These are phyloP conservation scores for Irpex sp. DNA, from an alignment of 1,284 basidiomycete species.

Conservation along the genomic window DNA sequence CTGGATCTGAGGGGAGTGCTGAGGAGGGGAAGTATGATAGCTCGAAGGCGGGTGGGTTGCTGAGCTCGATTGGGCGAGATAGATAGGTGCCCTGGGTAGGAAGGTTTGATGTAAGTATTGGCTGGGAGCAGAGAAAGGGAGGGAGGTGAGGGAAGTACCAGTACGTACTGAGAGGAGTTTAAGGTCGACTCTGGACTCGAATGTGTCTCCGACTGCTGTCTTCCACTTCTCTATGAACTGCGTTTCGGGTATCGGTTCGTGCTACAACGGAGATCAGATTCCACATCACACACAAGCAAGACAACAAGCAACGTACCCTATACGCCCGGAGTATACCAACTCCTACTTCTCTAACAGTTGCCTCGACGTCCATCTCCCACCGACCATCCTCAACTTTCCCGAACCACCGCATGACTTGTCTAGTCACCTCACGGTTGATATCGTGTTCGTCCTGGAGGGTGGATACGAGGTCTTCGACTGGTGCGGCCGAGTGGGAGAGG, in stretches of 20 bases:
- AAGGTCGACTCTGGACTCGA: conserved; percentile 52
- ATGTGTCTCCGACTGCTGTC: conserved; percentile 66
- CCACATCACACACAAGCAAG: neutral
- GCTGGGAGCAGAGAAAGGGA: too few species aligned
- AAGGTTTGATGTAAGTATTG: too few species aligned
- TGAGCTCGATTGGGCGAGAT: conserved; percentile 20
- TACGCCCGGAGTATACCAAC: conserved; percentile 62
- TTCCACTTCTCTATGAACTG: conserved; percentile 67
- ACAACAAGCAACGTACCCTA: conserved; percentile 38
- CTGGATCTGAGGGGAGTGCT: conserved; percentile 64
- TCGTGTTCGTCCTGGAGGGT: conserved; percentile 73
- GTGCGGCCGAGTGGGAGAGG: conserved; percentile 41
- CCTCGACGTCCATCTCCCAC: conserved; percentile 61
- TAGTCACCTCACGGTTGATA: conserved; percentile 51
- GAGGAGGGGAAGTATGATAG: conserved; percentile 66
- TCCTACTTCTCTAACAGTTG: conserved; percentile 63
- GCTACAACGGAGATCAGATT: conserved; percentile 31
- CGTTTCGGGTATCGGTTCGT: conserved; percentile 48
- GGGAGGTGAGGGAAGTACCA: too few species aligned
- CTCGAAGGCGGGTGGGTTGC: conserved; percentile 23
- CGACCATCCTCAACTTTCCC: conserved; percentile 48
- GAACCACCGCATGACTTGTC: conserved; percentile 77
- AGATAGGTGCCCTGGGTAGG: conserved; percentile 85
- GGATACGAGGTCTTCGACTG: conserved; percentile 48
- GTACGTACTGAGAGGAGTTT: conserved; percentile 57